phyloP scores from a whole-genome alignment of 2,329 filamentous ascomycete genomes.

The Cadophora luteo-olivacea region DNA sequence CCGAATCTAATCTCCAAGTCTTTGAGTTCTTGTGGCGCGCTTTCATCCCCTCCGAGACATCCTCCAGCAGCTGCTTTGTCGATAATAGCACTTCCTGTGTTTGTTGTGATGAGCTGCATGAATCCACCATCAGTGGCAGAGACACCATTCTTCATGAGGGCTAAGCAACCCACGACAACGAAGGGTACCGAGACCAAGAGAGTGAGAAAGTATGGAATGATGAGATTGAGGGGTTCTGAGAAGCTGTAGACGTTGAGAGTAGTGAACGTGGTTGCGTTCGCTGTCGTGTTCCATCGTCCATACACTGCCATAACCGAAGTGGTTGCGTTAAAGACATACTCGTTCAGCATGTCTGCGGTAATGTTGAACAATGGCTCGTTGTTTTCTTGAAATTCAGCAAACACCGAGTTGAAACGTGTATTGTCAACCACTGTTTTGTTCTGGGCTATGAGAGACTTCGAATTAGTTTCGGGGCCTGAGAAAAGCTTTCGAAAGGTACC shows the following conservation, averaged over 20 bases:
- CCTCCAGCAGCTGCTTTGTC: conserved; percentile 34
- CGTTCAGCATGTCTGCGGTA: conserved; percentile 31
- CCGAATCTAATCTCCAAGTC: conserved; percentile 34
- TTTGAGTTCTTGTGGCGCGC: conserved; percentile 30
- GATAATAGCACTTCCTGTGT: conserved; percentile 29
- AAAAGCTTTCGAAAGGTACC: neutral
- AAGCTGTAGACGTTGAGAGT: conserved; percentile 35
- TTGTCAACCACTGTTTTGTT: conserved; percentile 26
- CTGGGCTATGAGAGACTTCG: neutral
- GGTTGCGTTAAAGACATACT: conserved; percentile 35
- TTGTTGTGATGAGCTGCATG: conserved; percentile 33
- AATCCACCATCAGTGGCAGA: conserved; percentile 34
- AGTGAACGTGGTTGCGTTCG: conserved; percentile 25
- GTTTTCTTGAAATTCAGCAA: conserved; percentile 16
- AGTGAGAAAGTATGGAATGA: conserved; percentile 37
- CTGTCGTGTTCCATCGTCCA: conserved; percentile 26
- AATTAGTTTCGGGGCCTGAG: neutral
- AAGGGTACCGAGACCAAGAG: conserved; percentile 31
- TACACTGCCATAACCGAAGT: conserved; percentile 29
- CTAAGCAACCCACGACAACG: conserved; percentile 27
- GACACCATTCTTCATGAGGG: conserved; percentile 31
- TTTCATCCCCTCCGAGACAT: conserved; percentile 32
- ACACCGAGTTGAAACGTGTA: conserved; percentile 33
- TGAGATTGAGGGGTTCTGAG: conserved; percentile 31
- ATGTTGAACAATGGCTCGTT: conserved; percentile 25